phyloP scores from a whole-genome alignment of 2,329 filamentous ascomycete species.

The Penicillium sp. region DNA sequence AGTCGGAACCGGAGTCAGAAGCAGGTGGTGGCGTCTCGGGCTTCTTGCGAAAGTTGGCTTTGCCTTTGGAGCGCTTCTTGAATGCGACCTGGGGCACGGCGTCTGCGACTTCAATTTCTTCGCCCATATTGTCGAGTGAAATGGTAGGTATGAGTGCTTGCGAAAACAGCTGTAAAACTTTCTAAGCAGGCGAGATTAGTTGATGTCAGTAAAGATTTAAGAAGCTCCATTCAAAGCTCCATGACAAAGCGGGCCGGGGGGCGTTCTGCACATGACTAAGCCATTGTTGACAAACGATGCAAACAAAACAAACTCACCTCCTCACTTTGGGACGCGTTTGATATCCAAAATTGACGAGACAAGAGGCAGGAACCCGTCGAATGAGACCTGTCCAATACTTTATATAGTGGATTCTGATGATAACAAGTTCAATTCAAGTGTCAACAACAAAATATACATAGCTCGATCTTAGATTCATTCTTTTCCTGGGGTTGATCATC shows the following conservation, averaged over 20 bases:
- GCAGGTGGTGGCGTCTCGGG: constrained; percentile 71
- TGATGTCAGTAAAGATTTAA: neutral
- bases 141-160: neutral
- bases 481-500: neutral
- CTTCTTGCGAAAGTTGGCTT: constrained; percentile 74
- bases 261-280: constrained; percentile 2
- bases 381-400: neutral
- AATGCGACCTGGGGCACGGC: constrained; percentile 51
- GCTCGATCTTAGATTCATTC: neutral
- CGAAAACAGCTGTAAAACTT: neutral
- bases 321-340: constrained; percentile 9
- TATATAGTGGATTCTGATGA: neutral
- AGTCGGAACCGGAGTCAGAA: constrained; percentile 54
- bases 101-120: constrained; percentile 24
- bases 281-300: neutral
- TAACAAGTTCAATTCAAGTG: neutral
- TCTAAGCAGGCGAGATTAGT: neutral
- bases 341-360: neutral
- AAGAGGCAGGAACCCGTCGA: constrained; percentile 1
- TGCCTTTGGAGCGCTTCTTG: constrained; percentile 81
- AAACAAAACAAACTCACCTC: constrained; percentile 7
- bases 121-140: constrained; percentile 26
- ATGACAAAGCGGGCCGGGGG: neutral
- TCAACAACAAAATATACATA: neutral
- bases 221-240: neutral